Conservation (phyloP, 805 yeast species). For the Vanderwaltozyma tropicalis region DNA sequence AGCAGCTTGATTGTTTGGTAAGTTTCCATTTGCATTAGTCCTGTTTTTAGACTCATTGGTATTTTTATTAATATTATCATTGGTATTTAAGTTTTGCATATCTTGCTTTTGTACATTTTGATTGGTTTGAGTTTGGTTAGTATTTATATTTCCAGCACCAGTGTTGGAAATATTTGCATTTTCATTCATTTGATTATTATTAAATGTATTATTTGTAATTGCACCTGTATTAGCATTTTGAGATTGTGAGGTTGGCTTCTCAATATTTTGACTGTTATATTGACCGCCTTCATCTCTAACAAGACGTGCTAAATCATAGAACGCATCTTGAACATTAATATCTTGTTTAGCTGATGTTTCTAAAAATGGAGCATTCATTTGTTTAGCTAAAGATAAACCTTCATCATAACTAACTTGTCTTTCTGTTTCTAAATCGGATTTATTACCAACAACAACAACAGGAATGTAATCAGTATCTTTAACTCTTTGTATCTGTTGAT, state of each 20-base stretch:
- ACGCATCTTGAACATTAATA: conserved; percentile 79
- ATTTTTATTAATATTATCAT: neutral
- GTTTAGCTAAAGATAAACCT: conserved; percentile 50
- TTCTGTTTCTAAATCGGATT: conserved; percentile 62
- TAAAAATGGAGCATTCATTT: conserved; percentile 62
- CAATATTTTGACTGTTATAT: conserved; percentile 11
- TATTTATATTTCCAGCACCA: neutral
- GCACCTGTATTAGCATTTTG: neutral
- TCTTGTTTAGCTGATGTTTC: conserved; percentile 93
- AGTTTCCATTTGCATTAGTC: neutral
- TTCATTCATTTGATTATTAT: neutral
- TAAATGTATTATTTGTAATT: neutral
- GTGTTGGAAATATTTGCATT: neutral
- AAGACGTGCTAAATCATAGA: conserved; percentile 54
- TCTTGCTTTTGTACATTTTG: neutral
- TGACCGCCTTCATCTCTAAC: conserved; percentile 34
- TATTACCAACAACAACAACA: conserved; percentile 68
- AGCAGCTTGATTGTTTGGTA: conserved; percentile 1
- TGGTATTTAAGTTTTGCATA: neutral
- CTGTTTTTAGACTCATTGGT: neutral
- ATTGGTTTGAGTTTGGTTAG: neutral
- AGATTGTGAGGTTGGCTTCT: conserved; percentile 3
- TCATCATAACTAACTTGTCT: conserved; percentile 66
- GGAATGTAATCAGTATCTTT: conserved; percentile 73
- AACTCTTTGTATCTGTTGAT: conserved; percentile 68